These are phyloP conservation scores for Tephrocybe sp. DNA, from an alignment of 768 basidiomycete genomes.

Conservation along the genomic window DNA sequence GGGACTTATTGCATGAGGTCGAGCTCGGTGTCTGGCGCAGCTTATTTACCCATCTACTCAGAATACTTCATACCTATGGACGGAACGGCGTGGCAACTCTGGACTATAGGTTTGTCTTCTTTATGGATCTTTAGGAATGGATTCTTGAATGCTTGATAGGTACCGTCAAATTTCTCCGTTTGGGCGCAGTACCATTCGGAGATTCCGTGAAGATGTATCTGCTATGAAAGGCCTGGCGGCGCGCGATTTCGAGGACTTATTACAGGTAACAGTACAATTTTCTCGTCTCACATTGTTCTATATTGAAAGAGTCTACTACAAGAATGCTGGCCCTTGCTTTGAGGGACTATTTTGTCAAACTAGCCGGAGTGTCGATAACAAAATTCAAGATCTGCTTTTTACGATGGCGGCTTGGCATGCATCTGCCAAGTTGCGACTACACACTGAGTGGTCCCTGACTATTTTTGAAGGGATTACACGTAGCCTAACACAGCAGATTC, in stretches of 20 bases:
- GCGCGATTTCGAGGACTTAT: slow-evolving; percentile 27
- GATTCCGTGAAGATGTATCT: slow-evolving; percentile 21
- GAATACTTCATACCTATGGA: slow-evolving; percentile 15
- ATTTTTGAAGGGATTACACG: neutral
- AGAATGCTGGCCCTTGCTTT: slow-evolving; percentile 14
- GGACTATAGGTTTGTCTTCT: slow-evolving; percentile 14
- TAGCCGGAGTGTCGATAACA: slow-evolving; percentile 13
- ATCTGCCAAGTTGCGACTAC: slow-evolving; percentile 18
- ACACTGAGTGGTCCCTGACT: neutral
- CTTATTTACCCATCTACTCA: slow-evolving; percentile 22
- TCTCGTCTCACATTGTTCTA: no score
- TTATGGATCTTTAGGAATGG: no score
- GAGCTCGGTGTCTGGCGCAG: slow-evolving; percentile 26
- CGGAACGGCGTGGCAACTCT: slow-evolving; percentile 8
- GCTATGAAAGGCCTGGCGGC: slow-evolving; percentile 23
- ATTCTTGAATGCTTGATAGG: slow-evolving; percentile 1
- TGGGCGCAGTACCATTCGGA: slow-evolving; percentile 19
- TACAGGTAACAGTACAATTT: slow-evolving; percentile 21
- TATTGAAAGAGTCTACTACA: neutral
- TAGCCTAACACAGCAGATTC: neutral
- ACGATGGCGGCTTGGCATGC: slow-evolving; percentile 23
- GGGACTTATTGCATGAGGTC: slow-evolving; percentile 27
- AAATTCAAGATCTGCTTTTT: slow-evolving; percentile 18
- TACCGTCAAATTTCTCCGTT: slow-evolving; percentile 11
- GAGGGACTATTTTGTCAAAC: slow-evolving; percentile 7